These are phyloP conservation scores for Malassezia sp. DNA, from an alignment of 1,284 basidiomycete species.

Conservation along the genomic window DNA sequence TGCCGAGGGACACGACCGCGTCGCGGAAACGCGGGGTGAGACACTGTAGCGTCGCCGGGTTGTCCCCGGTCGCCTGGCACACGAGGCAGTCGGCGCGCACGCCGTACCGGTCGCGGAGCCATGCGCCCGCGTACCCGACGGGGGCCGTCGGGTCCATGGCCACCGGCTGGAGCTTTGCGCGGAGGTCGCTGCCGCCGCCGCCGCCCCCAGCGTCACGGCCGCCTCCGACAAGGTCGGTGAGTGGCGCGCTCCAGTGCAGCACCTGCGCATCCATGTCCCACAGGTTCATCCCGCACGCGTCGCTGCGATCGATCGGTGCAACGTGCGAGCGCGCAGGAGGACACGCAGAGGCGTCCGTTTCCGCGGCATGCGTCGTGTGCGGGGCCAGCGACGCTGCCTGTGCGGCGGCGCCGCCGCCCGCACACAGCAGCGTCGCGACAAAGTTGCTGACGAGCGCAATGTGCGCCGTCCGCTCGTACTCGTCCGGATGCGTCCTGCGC, in stretches of 20 bases:
- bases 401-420: no score
- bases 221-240: conserved; percentile 9
- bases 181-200: conserved; percentile 55
- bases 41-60: conserved; percentile 73
- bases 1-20: conserved; percentile 78
- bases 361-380: conserved; percentile 59
- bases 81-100: conserved; percentile 66
- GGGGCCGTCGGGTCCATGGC: conserved; percentile 64
- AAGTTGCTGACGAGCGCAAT: conserved; percentile 75
- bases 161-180: conserved; percentile 60
- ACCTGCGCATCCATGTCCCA: conserved; percentile 51
- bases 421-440: conserved; percentile 63
- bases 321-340: not conserved
- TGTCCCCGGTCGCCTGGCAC: conserved; percentile 80
- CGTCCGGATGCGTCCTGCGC: conserved; percentile 52
- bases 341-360: no score
- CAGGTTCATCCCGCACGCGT: conserved; percentile 84
- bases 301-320: conserved; percentile 51
- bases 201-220: no score
- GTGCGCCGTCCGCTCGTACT: conserved; percentile 58
- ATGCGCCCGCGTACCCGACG: conserved; percentile 58
- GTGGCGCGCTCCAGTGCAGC: conserved; percentile 27
- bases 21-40: conserved; percentile 61
- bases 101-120: conserved; percentile 67
- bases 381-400: conserved; percentile 33